These are phyloP conservation scores for Colletotrichum sp. DNA, from an alignment of 2,329 filamentous ascomycete genomes.

Conservation along the genomic window DNA sequence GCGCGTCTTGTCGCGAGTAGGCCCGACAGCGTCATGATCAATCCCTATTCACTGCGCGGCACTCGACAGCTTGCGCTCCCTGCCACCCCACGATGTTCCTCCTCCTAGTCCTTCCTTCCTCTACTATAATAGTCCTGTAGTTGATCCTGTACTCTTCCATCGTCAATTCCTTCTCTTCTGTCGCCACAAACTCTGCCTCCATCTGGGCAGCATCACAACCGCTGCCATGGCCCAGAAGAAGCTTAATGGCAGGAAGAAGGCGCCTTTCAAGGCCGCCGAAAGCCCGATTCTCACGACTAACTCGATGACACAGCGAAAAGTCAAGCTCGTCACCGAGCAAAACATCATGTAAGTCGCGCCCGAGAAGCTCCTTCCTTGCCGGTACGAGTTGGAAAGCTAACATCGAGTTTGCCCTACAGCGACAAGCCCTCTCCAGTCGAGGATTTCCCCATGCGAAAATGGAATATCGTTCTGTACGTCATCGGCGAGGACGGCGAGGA, in stretches of 20 bases:
- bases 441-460: slow-evolving; percentile 90
- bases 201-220: not conserved
- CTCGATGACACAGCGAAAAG: slow-evolving; percentile 70
- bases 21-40: not conserved
- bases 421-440: slow-evolving; percentile 82
- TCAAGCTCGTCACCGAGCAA: slow-evolving; percentile 95
- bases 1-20: not conserved
- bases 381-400: slow-evolving; percentile 19
- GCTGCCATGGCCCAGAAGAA: not conserved
- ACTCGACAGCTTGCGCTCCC: slow-evolving; percentile 1
- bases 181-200: not conserved
- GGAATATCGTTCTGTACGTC: slow-evolving; percentile 86
- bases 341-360: slow-evolving; percentile 71
- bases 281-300: slow-evolving; percentile 1
- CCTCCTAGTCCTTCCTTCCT: not conserved
- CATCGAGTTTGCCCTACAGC: slow-evolving; percentile 44
- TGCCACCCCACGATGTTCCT: not conserved
- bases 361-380: not conserved
- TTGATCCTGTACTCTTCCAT: not conserved
- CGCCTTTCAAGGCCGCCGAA: not conserved
- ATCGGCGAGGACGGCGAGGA: slow-evolving; percentile 87
- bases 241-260: not conserved
- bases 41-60: not conserved
- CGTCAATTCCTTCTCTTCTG: not conserved
- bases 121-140: not conserved